Evolutionary conservation across 305 asterid genomes (phyloP).

Genomic region (Solanum aculeatissimum): DNA sequence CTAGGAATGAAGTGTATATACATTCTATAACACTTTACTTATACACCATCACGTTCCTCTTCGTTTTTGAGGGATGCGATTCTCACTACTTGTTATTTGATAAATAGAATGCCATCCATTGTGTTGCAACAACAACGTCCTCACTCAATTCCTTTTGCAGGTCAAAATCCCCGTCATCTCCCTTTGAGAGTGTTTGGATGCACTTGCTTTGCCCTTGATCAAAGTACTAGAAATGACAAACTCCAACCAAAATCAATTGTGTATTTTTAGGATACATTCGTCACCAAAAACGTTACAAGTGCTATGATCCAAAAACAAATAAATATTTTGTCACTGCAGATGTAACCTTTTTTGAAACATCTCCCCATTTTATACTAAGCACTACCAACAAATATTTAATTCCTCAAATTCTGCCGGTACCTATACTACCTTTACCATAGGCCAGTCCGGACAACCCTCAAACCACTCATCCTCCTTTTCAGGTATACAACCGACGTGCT

Average conservation of each 20-base stretch:
- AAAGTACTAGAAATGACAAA: no score
- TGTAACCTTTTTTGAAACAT: not conserved
- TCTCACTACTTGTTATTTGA: not conserved
- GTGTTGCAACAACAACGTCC: not conserved
- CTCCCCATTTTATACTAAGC: not conserved
- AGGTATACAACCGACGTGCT: not conserved
- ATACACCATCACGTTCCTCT: not conserved
- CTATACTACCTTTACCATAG: not conserved
- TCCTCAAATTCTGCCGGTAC: no score
- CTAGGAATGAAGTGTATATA: no score
- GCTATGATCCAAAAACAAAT: not conserved
- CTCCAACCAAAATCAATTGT: no score
- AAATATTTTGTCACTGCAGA: not conserved
- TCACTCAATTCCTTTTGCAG: not conserved
- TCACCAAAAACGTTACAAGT: no score
- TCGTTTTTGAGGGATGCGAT: not conserved
- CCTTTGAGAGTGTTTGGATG: not conserved
- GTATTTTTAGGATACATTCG: no score
- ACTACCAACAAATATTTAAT: not conserved
- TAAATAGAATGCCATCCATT: not conserved
- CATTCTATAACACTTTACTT: no score
- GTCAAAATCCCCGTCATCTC: not conserved
- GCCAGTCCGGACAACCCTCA: not conserved
- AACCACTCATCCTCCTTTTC: not conserved
- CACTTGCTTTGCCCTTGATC: not conserved